Evolutionary conservation across 148 eudicot genomes (phyloP), one percentile per base, ranked within the genome.

Genomic region (Fagopyrum esculentum): DNA sequence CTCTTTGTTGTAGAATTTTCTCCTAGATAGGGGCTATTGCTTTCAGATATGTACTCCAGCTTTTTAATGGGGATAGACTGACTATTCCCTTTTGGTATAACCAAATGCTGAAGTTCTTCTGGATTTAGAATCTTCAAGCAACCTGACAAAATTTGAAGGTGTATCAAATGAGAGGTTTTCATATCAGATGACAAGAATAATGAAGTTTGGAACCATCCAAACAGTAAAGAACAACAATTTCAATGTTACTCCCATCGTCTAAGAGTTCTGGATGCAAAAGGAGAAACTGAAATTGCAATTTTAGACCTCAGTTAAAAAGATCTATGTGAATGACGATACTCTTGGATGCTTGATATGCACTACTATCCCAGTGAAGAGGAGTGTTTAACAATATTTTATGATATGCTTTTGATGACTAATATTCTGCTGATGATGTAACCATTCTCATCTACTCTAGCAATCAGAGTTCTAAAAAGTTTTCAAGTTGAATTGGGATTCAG

Each of bases 61-160:
- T 87, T 75, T 77, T 83, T 88, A 68, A 92, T 72, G 73, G 91
- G 91, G 72, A 75, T 75, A 45, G 61, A 49, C 9, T 76, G 45
- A 47, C 81, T 83, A 77, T 79, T 83, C 45, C 66, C 82, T 35
- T 45, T 22, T 2, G 94, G 91, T 72, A 92, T 69, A 79, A 90
- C 90, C 80, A 96, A 78, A 69, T 74, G 86, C 82, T 86, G 83
- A 78, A 96, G 92, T 81, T 89, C 97, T 81, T 87, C 90, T 56
- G 82, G 84, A 30, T 98, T 86, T 60, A 92, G 85, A 72, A 96
- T 89, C 84, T 89, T 87, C 89, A 96, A 83, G 80, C 98, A 96
- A 82, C 84, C 99, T 96, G 86, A 86, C 44, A 78, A 11, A 76
- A 76, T 79, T 69, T 76, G 81, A 6, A 59, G 74, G 76, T 74